Conservation (phyloP, 805 yeast genomes). For the Candida taoyuanica region DNA sequence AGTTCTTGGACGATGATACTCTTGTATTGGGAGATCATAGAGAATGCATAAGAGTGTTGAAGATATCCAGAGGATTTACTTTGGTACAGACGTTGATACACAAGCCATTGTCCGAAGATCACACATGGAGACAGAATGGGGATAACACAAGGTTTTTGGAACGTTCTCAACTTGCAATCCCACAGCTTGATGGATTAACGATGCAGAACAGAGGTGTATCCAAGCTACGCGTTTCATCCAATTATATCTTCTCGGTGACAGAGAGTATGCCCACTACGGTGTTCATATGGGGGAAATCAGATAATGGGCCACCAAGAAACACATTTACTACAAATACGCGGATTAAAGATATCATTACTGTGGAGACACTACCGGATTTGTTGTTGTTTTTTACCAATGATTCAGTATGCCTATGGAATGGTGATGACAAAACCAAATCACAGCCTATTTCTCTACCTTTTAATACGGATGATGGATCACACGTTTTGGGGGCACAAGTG, state of each 20-base stretch:
- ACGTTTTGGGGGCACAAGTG: conserved; percentile 7
- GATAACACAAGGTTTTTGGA: conserved; percentile 7
- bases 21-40: conserved; percentile 16
- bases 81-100: conserved; percentile 2
- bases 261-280: conserved; percentile 17
- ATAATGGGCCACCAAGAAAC: conserved; percentile 3
- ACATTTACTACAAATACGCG: conserved; percentile 9
- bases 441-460: conserved; percentile 1
- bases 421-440: conserved; percentile 3
- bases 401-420: conserved; percentile 12
- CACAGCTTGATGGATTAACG: conserved; percentile 6
- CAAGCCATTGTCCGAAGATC: background rate
- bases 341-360: conserved; percentile 9
- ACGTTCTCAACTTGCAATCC: conserved; percentile 5
- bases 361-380: background rate
- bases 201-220: conserved; percentile 7
- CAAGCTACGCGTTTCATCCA: conserved; percentile 1
- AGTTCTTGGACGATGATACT: conserved; percentile 14
- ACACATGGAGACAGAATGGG: conserved; percentile 11
- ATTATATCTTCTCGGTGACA: conserved; percentile 2
- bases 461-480: conserved; percentile 1
- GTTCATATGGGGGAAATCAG: conserved; percentile 13
- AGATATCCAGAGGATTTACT: conserved; percentile 9
- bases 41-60: conserved; percentile 8
- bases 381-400: conserved; percentile 8